Conservation (phyloP, 2,329 filamentous ascomycete genomes). For the Cladosporium oxysporum region DNA sequence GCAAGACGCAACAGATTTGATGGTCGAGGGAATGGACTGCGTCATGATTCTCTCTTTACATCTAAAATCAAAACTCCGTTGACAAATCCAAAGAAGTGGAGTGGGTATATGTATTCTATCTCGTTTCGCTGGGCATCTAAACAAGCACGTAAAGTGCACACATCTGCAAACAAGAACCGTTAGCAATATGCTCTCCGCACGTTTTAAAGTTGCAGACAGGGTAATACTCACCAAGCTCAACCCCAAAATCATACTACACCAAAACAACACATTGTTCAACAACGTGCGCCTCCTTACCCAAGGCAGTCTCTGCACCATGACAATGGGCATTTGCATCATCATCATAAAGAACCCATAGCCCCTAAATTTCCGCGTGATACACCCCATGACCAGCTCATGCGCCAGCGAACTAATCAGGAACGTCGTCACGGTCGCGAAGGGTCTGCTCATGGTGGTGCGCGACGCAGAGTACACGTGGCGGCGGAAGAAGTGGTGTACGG, state of each 20-base stretch:
- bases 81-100: not conserved
- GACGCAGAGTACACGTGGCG: constrained; percentile 90
- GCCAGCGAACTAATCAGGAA: constrained; percentile 87
- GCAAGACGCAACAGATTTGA: too few relatives aligned
- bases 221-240: constrained; percentile 36
- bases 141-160: constrained; percentile 63
- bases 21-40: not conserved
- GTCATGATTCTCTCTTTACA: not conserved
- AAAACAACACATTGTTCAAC: constrained; percentile 58
- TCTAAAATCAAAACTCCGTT: not conserved
- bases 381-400: constrained; percentile 95
- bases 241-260: constrained; percentile 40
- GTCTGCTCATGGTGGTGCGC: constrained; percentile 68
- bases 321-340: constrained; percentile 95
- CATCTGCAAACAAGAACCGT: constrained; percentile 45
- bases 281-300: constrained; percentile 74
- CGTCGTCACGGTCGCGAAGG: constrained; percentile 81
- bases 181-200: constrained; percentile 21
- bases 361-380: constrained; percentile 93
- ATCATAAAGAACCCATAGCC: constrained; percentile 93
- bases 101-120: not conserved
- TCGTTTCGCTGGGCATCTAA: constrained; percentile 29
- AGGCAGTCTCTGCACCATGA: constrained; percentile 81
- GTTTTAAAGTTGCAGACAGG: not conserved
- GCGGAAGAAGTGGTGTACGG: constrained; percentile 91